phyloP scores from a whole-genome alignment of 176 grass and related monocot species.

The Aegilops speltoides region DNA sequence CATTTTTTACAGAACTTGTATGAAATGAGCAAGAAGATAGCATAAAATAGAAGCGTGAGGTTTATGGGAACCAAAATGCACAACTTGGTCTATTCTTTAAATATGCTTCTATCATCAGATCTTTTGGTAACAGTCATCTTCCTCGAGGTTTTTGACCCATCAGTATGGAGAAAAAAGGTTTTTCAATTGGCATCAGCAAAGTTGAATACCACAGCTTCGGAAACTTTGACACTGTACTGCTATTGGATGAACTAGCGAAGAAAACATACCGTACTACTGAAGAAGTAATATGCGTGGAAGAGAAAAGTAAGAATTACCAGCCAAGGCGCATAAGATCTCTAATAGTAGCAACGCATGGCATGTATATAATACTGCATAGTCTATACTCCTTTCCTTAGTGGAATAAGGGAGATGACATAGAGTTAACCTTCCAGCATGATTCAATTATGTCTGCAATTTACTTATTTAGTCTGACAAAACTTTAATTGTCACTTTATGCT shows the following conservation, averaged over 20 bases:
- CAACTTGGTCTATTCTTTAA: background rate
- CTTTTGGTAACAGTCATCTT: too few relatives aligned
- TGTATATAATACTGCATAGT: background rate
- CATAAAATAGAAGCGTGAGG: background rate
- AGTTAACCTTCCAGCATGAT: background rate
- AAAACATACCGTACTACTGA: background rate
- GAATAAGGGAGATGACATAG: background rate
- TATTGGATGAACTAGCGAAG: background rate
- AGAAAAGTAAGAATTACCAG: background rate
- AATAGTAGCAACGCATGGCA: background rate
- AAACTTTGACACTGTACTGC: background rate
- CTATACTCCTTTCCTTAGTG: background rate
- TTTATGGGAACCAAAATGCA: background rate
- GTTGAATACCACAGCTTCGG: too few relatives aligned
- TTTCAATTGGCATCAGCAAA: too few relatives aligned
- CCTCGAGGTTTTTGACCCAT: too few relatives aligned
- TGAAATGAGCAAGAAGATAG: background rate
- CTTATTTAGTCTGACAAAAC: background rate
- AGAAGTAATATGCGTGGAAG: background rate
- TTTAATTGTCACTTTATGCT: background rate
- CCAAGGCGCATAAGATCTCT: background rate
- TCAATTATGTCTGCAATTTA: background rate
- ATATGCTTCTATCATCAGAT: background rate
- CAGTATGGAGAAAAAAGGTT: too few relatives aligned
- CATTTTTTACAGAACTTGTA: background rate